Conservation (phyloP, 2,329 filamentous ascomycete genomes). For the Aspergillus sp. region DNA sequence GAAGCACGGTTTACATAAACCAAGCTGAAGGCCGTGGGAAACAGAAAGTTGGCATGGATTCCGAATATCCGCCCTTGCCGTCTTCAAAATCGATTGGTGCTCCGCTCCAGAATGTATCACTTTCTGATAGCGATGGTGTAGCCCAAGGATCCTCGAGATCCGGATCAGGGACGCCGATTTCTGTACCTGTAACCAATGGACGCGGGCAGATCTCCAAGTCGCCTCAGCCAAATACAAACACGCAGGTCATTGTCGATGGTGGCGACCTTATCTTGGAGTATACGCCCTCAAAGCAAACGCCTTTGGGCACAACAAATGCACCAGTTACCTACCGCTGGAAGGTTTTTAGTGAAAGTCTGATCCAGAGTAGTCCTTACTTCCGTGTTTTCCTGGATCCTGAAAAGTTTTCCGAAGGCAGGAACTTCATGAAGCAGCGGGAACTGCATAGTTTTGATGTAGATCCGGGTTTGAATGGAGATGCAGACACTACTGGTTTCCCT, state of each 20-base stretch:
- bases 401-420: slow-evolving; percentile 43
- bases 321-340: slow-evolving; percentile 28
- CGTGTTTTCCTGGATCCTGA: slow-evolving; percentile 39
- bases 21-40: background rate
- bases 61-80: slow-evolving; percentile 24
- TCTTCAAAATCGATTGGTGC: background rate
- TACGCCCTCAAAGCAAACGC: slow-evolving; percentile 8
- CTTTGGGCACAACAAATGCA: slow-evolving; percentile 8
- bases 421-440: slow-evolving; percentile 30
- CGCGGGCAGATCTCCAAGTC: background rate
- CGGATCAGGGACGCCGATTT: background rate
- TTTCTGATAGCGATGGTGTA: background rate
- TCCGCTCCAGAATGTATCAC: slow-evolving; percentile 8
- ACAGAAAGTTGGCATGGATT: slow-evolving; percentile 14
- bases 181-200: background rate
- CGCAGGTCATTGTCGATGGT: slow-evolving; percentile 25
- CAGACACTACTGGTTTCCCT: background rate
- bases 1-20: background rate
- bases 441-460: background rate
- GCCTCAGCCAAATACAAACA: background rate
- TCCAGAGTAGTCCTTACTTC: slow-evolving; percentile 40
- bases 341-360: slow-evolving; percentile 34
- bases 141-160: background rate
- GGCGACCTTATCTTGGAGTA: slow-evolving; percentile 42
- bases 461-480: background rate